Evolutionary conservation across 345 rosid genomes (phyloP).

Genomic region (Viola odorata): DNA sequence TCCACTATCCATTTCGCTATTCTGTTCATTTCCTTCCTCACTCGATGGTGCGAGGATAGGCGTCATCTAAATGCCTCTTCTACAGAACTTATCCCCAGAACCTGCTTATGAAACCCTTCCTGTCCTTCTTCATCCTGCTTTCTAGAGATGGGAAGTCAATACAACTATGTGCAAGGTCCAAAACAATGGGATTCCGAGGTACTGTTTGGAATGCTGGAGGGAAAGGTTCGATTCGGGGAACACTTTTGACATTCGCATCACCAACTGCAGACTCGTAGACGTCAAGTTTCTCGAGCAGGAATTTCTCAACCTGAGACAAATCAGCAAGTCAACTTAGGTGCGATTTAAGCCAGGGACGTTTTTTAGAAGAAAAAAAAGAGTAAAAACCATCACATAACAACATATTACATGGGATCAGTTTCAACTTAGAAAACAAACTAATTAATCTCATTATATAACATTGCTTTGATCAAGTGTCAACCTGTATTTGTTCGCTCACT

Average conservation of each 20-base stretch:
- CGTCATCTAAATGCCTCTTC: background rate
- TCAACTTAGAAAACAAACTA: background rate
- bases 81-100: slow-evolving; percentile 44
- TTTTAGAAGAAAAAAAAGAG: background rate
- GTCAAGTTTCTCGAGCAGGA: slow-evolving; percentile 71
- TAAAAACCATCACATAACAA: background rate
- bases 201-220: slow-evolving; percentile 70
- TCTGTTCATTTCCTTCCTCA: background rate
- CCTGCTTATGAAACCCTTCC: slow-evolving; percentile 70
- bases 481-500: too few relatives aligned
- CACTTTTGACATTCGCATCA: slow-evolving; percentile 50
- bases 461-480: too few relatives aligned
- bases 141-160: slow-evolving; percentile 80
- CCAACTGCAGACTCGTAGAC: slow-evolving; percentile 74
- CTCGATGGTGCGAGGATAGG: too few relatives aligned
- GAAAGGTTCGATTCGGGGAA: slow-evolving; percentile 68
- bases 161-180: slow-evolving; percentile 67
- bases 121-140: slow-evolving; percentile 76
- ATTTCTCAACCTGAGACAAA: slow-evolving; percentile 57
- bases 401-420: background rate
- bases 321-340: slow-evolving; percentile 4
- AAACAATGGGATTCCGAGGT: slow-evolving; percentile 76
- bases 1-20: too few relatives aligned
- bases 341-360: background rate
- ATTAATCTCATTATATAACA: background rate